A percentile compares a stretch with the other conserved stretches of the same genome.
Conservation (phyloP, 2,329 filamentous ascomycete species). For the Leptosphaerulina australis region DNA sequence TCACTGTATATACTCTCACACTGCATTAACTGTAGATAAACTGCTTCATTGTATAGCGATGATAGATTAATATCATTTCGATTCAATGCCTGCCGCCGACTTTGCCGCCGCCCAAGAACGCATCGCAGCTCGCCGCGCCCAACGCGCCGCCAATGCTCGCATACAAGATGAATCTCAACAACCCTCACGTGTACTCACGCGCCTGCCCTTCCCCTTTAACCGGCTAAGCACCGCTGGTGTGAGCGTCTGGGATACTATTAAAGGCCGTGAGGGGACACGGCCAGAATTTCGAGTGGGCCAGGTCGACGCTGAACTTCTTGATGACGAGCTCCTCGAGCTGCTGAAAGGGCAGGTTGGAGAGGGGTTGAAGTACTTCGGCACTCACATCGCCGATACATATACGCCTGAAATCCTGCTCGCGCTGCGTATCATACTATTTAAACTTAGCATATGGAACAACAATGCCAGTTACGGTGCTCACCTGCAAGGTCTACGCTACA, state of each 20-base stretch:
- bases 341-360: conserved; percentile 86
- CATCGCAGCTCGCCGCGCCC: conserved; percentile 78
- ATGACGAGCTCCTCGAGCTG: conserved; percentile 88
- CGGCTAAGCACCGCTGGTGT: conserved; percentile 58
- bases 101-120: conserved; percentile 91
- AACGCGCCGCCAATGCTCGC: conserved; percentile 71
- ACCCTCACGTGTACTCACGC: conserved; percentile 51
- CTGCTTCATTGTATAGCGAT: conserved; percentile 2
- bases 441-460: conserved; percentile 95
- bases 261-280: conserved; percentile 75
- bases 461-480: conserved; percentile 93
- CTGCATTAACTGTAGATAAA: neutral
- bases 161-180: conserved; percentile 50
- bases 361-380: conserved; percentile 82
- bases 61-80: neutral
- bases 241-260: conserved; percentile 71
- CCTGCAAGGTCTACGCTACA: conserved; percentile 88
- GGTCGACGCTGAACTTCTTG: conserved; percentile 91
- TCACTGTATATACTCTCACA: conserved; percentile 9
- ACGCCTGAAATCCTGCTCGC: conserved; percentile 80
- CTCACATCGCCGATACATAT: conserved; percentile 83
- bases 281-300: conserved; percentile 94
- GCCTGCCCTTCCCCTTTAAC: conserved; percentile 64
- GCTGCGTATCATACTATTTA: conserved; percentile 83
- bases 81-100: conserved; percentile 59